Evolutionary conservation across 2,329 filamentous ascomycete genomes (phyloP), one percentile per base, ranked within the genome.

Genomic region (Fusarium xylarioides): DNA sequence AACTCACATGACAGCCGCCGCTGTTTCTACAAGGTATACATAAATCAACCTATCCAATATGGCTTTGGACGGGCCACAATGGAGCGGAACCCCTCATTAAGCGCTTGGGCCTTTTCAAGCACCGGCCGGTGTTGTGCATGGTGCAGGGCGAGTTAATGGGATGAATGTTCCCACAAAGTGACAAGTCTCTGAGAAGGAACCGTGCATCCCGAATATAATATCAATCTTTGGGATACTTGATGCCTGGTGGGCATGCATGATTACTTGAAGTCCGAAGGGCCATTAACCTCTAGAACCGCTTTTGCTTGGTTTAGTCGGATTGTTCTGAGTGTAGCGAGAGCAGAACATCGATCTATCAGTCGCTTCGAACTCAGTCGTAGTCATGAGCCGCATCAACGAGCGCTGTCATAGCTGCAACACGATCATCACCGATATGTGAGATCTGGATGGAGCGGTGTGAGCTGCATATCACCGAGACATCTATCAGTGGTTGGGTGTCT

Each of bases 41-140:
- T 52, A 28, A 58, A 37, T 68, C 49, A 40, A 63, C 57, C 44
- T 54, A 49, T 28, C 34, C 30, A 32, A n/a, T 52, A 60, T 49
- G 38, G 54, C 54, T 37, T 30, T 35, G 54, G 58, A 66, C 64
- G 56, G 64, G 30, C 60, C 69, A 62, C 53, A 44, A 62, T 54
- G 62, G 58, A 49, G 59, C 49, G 35, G 49, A 58, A 58, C 57
- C 59, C 66, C 42, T 73, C 66, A 30, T 60, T 49, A 59, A 58
- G 52, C 65, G 66, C 58, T 55, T 63, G 70, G 60, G 56, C 49
- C 43, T 60, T 52, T 32, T 28, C 26, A 47, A 50, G 59, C 70
- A 72, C 49, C 52, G 34, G 52, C 57, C 26, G 54, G 61, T 73
- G 66, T 63, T 66, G 61, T 74, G 65, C 70, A 73, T 66, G 32